Evolutionary conservation across 495 filamentous ascomycete species (phyloP).

Genomic region (Penicillium egyptiacum): DNA sequence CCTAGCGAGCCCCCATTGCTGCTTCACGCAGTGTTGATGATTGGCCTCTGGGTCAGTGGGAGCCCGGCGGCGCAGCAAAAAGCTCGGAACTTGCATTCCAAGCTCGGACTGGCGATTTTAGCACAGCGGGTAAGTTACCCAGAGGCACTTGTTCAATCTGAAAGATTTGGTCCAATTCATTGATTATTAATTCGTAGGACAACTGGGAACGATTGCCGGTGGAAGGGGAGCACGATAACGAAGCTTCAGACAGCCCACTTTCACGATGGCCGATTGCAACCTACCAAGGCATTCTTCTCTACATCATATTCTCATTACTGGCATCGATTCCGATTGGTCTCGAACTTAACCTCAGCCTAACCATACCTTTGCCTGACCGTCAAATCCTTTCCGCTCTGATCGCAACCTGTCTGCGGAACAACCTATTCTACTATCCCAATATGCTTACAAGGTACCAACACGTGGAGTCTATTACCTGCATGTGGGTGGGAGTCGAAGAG

Average conservation of each 20-base stretch:
- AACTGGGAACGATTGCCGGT: neutral
- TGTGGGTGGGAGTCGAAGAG: conserved; percentile 23
- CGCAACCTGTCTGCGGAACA: neutral
- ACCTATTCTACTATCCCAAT: neutral
- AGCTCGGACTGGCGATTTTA: neutral
- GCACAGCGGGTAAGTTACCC: neutral
- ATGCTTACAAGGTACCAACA: neutral
- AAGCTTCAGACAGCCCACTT: neutral
- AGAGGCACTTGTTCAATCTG: neutral
- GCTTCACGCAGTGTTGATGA: neutral
- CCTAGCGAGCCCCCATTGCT: neutral
- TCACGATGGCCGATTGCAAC: conserved; percentile 22
- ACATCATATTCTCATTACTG: conserved; percentile 17
- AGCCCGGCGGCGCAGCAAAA: neutral
- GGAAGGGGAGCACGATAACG: neutral
- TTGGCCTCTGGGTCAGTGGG: neutral
- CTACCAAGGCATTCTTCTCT: conserved; percentile 23
- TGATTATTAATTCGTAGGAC: neutral
- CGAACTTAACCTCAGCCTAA: neutral
- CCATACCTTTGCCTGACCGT: neutral
- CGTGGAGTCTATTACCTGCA: neutral
- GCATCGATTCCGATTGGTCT: conserved; percentile 1
- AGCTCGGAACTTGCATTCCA: neutral
- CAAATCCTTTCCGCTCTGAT: neutral
- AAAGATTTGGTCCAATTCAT: neutral